Evolutionary conservation across 768 basidiomycete species (phyloP).

Genomic region (Rhizopogon vulgaris): DNA sequence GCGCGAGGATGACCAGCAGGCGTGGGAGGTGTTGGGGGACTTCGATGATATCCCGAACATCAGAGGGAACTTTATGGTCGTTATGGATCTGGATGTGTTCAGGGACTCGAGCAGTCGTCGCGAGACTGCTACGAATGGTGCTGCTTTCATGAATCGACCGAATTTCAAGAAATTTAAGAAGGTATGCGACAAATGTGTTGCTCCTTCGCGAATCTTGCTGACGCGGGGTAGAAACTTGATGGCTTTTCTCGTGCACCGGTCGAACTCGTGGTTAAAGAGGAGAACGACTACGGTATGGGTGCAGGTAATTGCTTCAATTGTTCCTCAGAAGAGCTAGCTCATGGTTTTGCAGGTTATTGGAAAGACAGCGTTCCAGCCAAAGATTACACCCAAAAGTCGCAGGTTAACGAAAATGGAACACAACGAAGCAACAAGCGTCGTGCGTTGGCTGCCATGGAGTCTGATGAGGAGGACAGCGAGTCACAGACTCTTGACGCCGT

Average conservation of each 20-base stretch:
- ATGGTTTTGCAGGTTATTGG: conserved; percentile 46
- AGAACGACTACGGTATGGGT: conserved; percentile 51
- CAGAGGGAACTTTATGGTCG: conserved; percentile 76
- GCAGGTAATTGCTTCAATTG: conserved; percentile 31
- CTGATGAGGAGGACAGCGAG: conserved; percentile 28
- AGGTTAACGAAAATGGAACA: conserved; percentile 4
- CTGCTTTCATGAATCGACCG: conserved; percentile 36
- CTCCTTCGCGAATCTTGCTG: not conserved
- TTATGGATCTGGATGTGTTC: conserved; percentile 58
- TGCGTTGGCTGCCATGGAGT: conserved; percentile 32
- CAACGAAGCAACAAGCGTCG: conserved; percentile 13
- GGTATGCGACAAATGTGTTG: conserved; percentile 29
- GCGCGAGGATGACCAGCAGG: conserved; percentile 40
- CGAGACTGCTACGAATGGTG: conserved; percentile 19
- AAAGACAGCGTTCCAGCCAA: conserved; percentile 29
- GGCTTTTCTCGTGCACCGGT: conserved; percentile 30
- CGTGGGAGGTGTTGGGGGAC: conserved; percentile 57
- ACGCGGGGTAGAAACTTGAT: conserved; percentile 21
- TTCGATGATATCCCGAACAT: conserved; percentile 59
- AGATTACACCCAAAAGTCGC: conserved; percentile 15
- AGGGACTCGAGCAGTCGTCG: conserved; percentile 19
- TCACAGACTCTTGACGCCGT: conserved; percentile 10
- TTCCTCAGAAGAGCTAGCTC: conserved; percentile 1
- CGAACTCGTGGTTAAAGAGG: conserved; percentile 45
- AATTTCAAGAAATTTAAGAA: conserved; percentile 80